A percentile compares a stretch with the other conserved stretches of the same genome.
Conservation (phyloP, 1,284 basidiomycete species). For the Peniophora sp. region DNA sequence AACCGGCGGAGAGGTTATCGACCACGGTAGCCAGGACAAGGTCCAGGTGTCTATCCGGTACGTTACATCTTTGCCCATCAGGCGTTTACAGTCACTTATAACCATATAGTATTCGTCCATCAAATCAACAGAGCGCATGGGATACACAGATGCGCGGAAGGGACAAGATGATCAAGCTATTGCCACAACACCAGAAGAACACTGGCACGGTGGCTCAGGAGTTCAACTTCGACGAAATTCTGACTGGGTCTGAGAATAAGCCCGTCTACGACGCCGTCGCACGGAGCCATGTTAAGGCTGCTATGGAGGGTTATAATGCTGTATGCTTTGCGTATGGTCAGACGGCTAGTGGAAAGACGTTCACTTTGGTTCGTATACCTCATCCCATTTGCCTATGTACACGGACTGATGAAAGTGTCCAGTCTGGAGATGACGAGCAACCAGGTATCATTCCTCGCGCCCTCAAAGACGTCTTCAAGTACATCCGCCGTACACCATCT, state of each 20-base stretch:
- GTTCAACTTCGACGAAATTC: constrained; percentile 71
- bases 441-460: constrained; percentile 94
- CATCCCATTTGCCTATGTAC: neutral
- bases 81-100: neutral
- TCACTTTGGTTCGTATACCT: constrained; percentile 57
- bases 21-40: constrained; percentile 68
- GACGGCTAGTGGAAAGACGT: constrained; percentile 89
- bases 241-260: constrained; percentile 80
- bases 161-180: constrained; percentile 46
- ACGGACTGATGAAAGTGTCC: constrained; percentile 6
- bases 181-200: constrained; percentile 46
- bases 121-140: constrained; percentile 50
- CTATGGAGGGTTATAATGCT: constrained; percentile 95
- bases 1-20: constrained; percentile 31
- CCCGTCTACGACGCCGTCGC: constrained; percentile 82
- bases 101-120: constrained; percentile 57
- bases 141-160: constrained; percentile 25
- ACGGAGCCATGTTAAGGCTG: constrained; percentile 79
- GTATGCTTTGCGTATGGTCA: constrained; percentile 93
- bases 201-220: constrained; percentile 35
- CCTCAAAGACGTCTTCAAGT: constrained; percentile 78
- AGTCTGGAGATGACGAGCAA: constrained; percentile 71
- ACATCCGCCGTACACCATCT: constrained; percentile 62
- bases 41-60: constrained; percentile 85
- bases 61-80: constrained; percentile 10